Evolutionary conservation across 495 filamentous ascomycete genomes (phyloP), one percentile per base, ranked within the genome.

Genomic region (Choiromyces venosus): DNA sequence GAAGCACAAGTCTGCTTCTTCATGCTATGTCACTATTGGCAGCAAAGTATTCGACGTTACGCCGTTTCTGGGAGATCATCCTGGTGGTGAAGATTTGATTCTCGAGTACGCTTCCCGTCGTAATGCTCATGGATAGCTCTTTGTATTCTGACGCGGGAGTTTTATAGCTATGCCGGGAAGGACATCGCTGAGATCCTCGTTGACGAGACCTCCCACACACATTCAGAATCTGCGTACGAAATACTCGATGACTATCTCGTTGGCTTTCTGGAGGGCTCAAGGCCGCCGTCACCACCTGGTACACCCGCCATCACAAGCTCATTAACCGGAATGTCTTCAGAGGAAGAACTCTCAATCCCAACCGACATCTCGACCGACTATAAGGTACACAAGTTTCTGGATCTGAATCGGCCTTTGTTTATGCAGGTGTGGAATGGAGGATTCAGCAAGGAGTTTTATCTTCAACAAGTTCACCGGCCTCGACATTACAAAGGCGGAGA

Each of bases 1-100:
- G 80, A 85, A 89, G 75, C 93, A 94, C 82, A 96, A 93, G 79
- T 90, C 87, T 66, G 83, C 82, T 52, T 89, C 93, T 82, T 96
- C 92, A 35, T 98, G 96, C 86, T 99, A 93, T 86, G 93, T 99
- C 76, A 94, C 92, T 0, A 82, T 97, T 64, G 95, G 93, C 42
- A 87, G 86, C 37, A 94, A 94, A 76, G 95, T 98, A 78, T 98
- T 93, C 87, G 93, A 99, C 86, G 87, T 99, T 73, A 97, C 96
- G 36, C 86, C 89, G 37, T 99, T 99, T 79, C 81, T 97, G 70
- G 86, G 90, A 66, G 88, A 91, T 73, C 96, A 99, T 82, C 96
- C 96, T 42, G 96, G 94, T 74, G 96, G 96, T 71, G 88, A 87
- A 77, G 92, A 97, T 72, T 82, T 98, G 72, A 89, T 99, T 71